Evolutionary conservation across 192 early-diverging fungal genomes (phyloP), one percentile per base, ranked within the genome.

Genomic region (Geranomyces michiganensis): DNA sequence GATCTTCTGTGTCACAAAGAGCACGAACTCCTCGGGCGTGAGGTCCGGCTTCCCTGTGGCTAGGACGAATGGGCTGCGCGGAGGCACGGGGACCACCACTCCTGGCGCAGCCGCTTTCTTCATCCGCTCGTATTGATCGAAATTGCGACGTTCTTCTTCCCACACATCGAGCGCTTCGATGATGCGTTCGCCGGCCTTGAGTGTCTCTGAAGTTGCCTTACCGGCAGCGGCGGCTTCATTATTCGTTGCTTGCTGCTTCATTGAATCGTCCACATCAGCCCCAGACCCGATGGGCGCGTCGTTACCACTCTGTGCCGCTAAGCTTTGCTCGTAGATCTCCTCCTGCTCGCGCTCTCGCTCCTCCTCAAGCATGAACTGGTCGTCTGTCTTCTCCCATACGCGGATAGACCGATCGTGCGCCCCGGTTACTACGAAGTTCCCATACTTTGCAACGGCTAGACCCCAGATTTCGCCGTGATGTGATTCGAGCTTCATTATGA

Each of bases 381-480:
- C 97, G 45, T 99, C 97, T 9, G 97, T 95, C 77, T 91, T 91
- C 71, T 94, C 93, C 97, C 96, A 98, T 26, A 97, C 81, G 65
- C 96, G 89, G 71, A 99, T 90, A 31, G 94, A 94, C 29, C 92
- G 90, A 80, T 99, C 97, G 71, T 97, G 97, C 29, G 94, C 91
- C 0, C 87, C 91, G 4, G 94, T 89, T 6, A 94, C 90, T 4
- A 98, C 84, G 77, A 94, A 92, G 62, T 87, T 87, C 2, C 97
- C 97, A 67, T 92, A 89, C 67, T 91, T 94, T 14, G 89, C 91
- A 2, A 99, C 89, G 12, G 91, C 95, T 48, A 99, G 81, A 21
- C 93, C 86, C 95, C 95, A 97, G 9, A 98, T 89, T 70, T 99
- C 96, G 66, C 94, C 91, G 62, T 93, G 92, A 79, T 95, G 94